Percentiles rank a stretch among this genome's conserved stretches.
These are phyloP conservation scores for Schizosaccharomyces cryophilus DNA, from an alignment of 805 yeast genomes.

Conservation along the genomic window DNA sequence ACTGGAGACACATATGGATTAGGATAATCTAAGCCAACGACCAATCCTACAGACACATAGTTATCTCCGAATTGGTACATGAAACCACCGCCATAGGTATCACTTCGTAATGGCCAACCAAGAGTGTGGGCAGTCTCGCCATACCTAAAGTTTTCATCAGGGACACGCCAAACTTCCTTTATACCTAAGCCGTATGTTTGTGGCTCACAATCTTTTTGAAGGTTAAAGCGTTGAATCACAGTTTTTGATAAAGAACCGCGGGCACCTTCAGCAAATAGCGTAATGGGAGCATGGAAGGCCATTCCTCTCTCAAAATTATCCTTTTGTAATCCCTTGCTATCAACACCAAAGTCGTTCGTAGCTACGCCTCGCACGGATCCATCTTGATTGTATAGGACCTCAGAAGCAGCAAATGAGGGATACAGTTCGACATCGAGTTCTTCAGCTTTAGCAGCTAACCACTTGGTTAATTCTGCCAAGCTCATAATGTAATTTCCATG, in stretches of 20 bases:
- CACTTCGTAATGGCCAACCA: slow-evolving; percentile 60
- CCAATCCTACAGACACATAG: slow-evolving; percentile 77
- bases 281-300: slow-evolving; percentile 81
- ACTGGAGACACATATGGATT: slow-evolving; percentile 92
- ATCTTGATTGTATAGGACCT: slow-evolving; percentile 28
- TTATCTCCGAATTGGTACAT: slow-evolving; percentile 92
- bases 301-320: slow-evolving; percentile 81
- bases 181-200: slow-evolving; percentile 93
- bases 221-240: slow-evolving; percentile 38
- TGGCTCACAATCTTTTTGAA: slow-evolving; percentile 33
- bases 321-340: slow-evolving; percentile 50
- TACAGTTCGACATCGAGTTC: slow-evolving; percentile 82
- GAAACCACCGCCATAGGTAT: slow-evolving; percentile 88
- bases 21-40: slow-evolving; percentile 75
- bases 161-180: slow-evolving; percentile 92
- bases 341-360: slow-evolving; percentile 76
- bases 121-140: slow-evolving; percentile 70
- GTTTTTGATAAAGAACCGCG: slow-evolving; percentile 80
- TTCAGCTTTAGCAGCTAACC: slow-evolving; percentile 72
- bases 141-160: slow-evolving; percentile 49
- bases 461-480: slow-evolving; percentile 52
- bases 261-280: slow-evolving; percentile 93
- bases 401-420: slow-evolving; percentile 57
- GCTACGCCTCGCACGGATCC: slow-evolving; percentile 64
- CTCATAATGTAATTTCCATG: slow-evolving; percentile 68